These are phyloP conservation scores for Funneliformis geosporum DNA, from an alignment of 192 early-diverging fungal species.

Conservation along the genomic window DNA sequence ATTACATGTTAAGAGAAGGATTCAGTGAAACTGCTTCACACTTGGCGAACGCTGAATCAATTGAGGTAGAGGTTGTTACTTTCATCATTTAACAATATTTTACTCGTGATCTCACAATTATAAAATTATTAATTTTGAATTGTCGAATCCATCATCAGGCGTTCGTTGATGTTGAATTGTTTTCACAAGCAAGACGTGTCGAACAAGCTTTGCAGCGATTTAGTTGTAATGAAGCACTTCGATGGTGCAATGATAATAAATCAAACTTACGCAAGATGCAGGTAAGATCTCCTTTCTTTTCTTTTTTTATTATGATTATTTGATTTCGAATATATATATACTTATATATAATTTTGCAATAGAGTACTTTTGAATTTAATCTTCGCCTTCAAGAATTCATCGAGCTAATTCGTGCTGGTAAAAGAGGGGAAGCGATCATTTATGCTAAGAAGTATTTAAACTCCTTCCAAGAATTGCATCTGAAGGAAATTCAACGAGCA, in stretches of 20 bases:
- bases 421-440: slow-evolving; percentile 71
- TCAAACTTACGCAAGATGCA: slow-evolving; percentile 87
- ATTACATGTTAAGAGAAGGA: slow-evolving; percentile 93
- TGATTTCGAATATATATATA: background rate
- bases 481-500: slow-evolving; percentile 83
- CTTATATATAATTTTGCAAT: background rate
- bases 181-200: slow-evolving; percentile 77
- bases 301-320: no score
- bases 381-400: slow-evolving; percentile 94
- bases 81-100: background rate
- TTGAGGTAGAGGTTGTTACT: slow-evolving; percentile 56
- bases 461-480: slow-evolving; percentile 73
- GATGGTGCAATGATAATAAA: slow-evolving; percentile 95
- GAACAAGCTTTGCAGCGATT: slow-evolving; percentile 75
- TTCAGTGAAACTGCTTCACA: slow-evolving; percentile 72
- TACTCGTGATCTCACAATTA: background rate
- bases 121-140: slow-evolving; percentile 5
- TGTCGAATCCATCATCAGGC: slow-evolving; percentile 48
- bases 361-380: slow-evolving; percentile 97
- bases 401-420: slow-evolving; percentile 73
- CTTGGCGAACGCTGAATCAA: slow-evolving; percentile 60
- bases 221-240: slow-evolving; percentile 84
- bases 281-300: slow-evolving; percentile 43
- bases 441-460: slow-evolving; percentile 88
- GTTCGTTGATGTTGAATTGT: slow-evolving; percentile 89